These are phyloP conservation scores for Euphorbia lathyris DNA, from an alignment of 345 rosid genomes.

Conservation along the genomic window DNA sequence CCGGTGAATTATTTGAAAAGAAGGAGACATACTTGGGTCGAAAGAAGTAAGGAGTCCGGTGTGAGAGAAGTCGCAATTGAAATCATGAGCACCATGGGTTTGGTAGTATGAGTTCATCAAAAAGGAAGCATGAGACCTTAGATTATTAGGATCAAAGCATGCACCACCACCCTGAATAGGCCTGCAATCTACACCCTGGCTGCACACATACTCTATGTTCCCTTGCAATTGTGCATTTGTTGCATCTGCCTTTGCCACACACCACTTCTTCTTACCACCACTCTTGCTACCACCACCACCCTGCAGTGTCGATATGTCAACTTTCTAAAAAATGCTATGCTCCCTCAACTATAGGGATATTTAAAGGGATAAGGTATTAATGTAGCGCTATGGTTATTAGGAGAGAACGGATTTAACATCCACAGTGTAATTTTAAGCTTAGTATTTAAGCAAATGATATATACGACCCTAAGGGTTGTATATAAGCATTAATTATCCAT, in stretches of 20 bases:
- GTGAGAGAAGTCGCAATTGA: conserved; percentile 34
- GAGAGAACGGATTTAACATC: too few relatives aligned
- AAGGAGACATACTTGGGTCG: conserved; percentile 27
- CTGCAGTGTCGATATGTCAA: too few relatives aligned
- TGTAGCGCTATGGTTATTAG: too few relatives aligned
- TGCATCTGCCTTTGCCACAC: conserved; percentile 14
- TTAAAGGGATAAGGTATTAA: too few relatives aligned
- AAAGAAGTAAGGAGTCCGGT: conserved; percentile 19
- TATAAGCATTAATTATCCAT: too few relatives aligned
- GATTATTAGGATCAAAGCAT: conserved; percentile 26
- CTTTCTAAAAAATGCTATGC: too few relatives aligned
- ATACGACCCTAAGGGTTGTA: too few relatives aligned
- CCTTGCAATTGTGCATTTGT: conserved; percentile 8
- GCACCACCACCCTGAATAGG: conserved; percentile 40
- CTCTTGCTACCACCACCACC: background rate
- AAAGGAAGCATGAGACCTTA: conserved; percentile 36
- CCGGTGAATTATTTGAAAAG: too few relatives aligned
- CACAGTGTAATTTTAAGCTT: too few relatives aligned
- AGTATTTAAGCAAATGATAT: too few relatives aligned
- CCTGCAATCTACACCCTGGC: conserved; percentile 36
- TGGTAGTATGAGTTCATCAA: conserved; percentile 40
- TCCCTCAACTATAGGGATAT: too few relatives aligned
- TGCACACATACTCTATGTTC: conserved; percentile 34
- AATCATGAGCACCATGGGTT: conserved; percentile 20
- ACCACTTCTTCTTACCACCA: conserved; percentile 6